Percentiles rank a stretch among this genome's conserved stretches.
These are phyloP conservation scores for Starmerella floricola DNA, from an alignment of 805 yeast species.

Conservation along the genomic window DNA sequence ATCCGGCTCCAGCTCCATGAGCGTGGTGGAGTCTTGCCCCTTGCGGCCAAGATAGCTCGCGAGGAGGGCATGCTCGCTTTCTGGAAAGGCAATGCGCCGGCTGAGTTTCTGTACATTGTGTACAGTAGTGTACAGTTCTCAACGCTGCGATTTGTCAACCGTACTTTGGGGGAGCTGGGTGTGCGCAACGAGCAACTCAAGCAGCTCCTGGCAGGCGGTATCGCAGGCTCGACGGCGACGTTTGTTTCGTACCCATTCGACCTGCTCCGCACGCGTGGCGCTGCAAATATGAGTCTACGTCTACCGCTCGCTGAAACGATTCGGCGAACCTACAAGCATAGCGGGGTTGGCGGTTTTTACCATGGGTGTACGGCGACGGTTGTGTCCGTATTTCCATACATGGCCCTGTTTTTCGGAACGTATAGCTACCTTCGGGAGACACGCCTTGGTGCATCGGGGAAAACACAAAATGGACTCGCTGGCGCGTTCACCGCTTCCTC, in stretches of 20 bases:
- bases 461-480: conserved; percentile 13
- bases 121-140: conserved; percentile 84
- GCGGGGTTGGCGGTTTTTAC: conserved; percentile 39
- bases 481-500: conserved; percentile 42
- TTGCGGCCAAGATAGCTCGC: conserved; percentile 35
- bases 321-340: conserved; percentile 28
- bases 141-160: conserved; percentile 47
- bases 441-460: background rate
- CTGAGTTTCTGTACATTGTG: conserved; percentile 67
- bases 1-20: conserved; percentile 56
- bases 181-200: conserved; percentile 29
- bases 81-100: conserved; percentile 97
- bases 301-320: conserved; percentile 25
- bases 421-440: conserved; percentile 20
- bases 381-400: conserved; percentile 52
- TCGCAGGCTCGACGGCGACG: conserved; percentile 69
- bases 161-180: conserved; percentile 9
- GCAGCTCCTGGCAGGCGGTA: conserved; percentile 53
- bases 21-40: conserved; percentile 11
- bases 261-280: conserved; percentile 73
- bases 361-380: conserved; percentile 41
- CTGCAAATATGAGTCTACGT: conserved; percentile 39
- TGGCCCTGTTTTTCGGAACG: conserved; percentile 49
- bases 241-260: conserved; percentile 77
- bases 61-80: conserved; percentile 64